Base-by-base conservation (phyloP, 768 basidiomycete species). In the Clavulina sp. region DNA sequence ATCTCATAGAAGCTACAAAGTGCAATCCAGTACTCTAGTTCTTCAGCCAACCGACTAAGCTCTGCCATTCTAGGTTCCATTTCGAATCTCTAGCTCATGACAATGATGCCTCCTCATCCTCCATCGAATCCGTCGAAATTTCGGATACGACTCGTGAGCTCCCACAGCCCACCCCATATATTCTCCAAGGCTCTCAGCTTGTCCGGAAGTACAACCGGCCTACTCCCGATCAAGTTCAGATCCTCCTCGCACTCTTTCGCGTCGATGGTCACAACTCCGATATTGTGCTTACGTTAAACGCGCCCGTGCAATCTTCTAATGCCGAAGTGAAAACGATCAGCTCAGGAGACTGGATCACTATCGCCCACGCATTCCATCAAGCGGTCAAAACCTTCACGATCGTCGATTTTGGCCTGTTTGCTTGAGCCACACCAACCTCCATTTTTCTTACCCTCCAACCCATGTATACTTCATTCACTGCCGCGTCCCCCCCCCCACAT, bases 61-160 rank as follows among this genome's bases (percentile, higher is more conserved):
- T n/a, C n/a, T n/a, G n/a, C n/a, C n/a, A n/a, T n/a, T n/a, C n/a
- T 64, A 99, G 93, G 64, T 89, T 81, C 60, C 92, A 95, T 67
- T 95, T 95, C 57, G 73, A 78, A 50, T 81, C 89, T 1, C 66
- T 97, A 41, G 92, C 91, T 9, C 78, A 93, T 59, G 95, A 97
- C 66, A 97, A 95, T 61, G 68, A 73, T 23, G 86, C 93, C 4
- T 70, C 71, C 6, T 66, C 68, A 6, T 62, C 23, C 70, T 89
- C 19, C 53, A 70, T 19, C 62, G 60, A 2, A 63, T 77, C 26
- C 52, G 56, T n/a, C 59, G 68, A 2, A 49, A 57, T 13, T 5
- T 53, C 55, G 72, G 46, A 59, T 60, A 62, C 50, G 70, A 75
- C 59, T 62, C 66, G 57, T 61, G 66, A 57, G 66, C 66, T 26